These are phyloP conservation scores for Calonectria hawksworthii DNA, from an alignment of 2,329 filamentous ascomycete species.

Conservation along the genomic window DNA sequence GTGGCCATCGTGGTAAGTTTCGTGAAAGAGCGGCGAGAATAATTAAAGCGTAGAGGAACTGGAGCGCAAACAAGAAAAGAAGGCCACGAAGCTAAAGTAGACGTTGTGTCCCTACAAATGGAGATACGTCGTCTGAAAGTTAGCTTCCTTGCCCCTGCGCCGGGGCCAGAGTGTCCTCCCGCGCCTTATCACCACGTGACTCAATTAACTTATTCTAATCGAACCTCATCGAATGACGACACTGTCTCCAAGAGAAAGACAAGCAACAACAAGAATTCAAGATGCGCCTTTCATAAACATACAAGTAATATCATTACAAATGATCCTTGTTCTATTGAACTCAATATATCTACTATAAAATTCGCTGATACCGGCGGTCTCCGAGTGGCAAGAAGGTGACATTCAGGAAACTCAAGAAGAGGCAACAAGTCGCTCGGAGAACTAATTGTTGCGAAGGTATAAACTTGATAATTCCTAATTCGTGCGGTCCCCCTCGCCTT, in stretches of 20 bases:
- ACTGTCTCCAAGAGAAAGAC: background rate
- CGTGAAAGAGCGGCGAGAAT: slow-evolving; percentile 30
- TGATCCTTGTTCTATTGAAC: background rate
- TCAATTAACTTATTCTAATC: background rate
- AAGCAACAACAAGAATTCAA: background rate
- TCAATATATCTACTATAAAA: background rate
- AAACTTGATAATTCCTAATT: background rate
- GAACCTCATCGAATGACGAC: background rate
- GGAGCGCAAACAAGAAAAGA: slow-evolving; percentile 21
- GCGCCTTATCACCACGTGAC: slow-evolving; percentile 40
- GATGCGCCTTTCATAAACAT: background rate
- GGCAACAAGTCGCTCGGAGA: background rate
- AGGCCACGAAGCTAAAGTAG: slow-evolving; percentile 23
- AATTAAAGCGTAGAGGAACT: slow-evolving; percentile 27
- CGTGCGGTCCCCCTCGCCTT: background rate
- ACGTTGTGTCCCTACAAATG: slow-evolving; percentile 27
- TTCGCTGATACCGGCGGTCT: background rate
- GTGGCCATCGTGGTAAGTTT: slow-evolving; percentile 43
- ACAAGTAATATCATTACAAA: background rate
- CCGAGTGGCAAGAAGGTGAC: background rate
- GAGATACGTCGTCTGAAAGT: slow-evolving; percentile 23
- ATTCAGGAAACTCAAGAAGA: background rate
- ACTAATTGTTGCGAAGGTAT: background rate
- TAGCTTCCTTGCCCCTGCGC: slow-evolving; percentile 20
- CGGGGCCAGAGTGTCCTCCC: slow-evolving; percentile 30